Percentiles rank a stretch among this genome's conserved stretches.
phyloP scores from a whole-genome alignment of 495 filamentous ascomycete genomes.

The Peziza echinospora region DNA sequence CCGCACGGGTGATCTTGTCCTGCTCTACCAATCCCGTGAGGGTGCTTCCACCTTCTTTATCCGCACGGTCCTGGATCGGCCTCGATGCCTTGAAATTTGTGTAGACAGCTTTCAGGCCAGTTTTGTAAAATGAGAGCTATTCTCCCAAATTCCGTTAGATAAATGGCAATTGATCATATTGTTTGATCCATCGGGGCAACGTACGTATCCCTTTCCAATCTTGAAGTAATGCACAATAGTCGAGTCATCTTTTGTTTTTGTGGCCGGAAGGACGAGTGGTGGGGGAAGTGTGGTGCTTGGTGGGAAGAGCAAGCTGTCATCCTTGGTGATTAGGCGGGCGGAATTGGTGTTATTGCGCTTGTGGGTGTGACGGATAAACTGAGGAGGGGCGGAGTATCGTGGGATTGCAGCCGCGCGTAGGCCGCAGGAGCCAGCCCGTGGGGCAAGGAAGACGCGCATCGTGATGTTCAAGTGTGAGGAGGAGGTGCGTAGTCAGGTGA shows the following conservation, averaged over 20 bases:
- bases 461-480: too few species aligned
- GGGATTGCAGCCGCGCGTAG: too few species aligned
- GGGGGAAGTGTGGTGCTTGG: neutral
- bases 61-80: slow-evolving; percentile 22
- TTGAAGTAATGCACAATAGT: slow-evolving; percentile 26
- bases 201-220: slow-evolving; percentile 34
- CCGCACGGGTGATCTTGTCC: slow-evolving; percentile 28
- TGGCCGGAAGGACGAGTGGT: neutral
- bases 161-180: neutral
- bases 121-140: slow-evolving; percentile 58
- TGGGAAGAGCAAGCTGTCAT: too few species aligned
- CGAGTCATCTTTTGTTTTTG: slow-evolving; percentile 11
- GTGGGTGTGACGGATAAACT: too few species aligned
- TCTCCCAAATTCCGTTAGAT: neutral
- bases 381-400: too few species aligned
- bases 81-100: slow-evolving; percentile 31
- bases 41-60: slow-evolving; percentile 11
- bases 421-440: too few species aligned
- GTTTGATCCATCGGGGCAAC: too few species aligned
- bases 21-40: slow-evolving; percentile 18
- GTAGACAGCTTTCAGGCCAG: slow-evolving; percentile 47
- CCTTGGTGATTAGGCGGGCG: too few species aligned
- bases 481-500: too few species aligned
- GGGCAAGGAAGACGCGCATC: too few species aligned
- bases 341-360: too few species aligned